Evolutionary conservation across 768 basidiomycete genomes (phyloP).

Genomic region (Hydnomerulius pinastri): DNA sequence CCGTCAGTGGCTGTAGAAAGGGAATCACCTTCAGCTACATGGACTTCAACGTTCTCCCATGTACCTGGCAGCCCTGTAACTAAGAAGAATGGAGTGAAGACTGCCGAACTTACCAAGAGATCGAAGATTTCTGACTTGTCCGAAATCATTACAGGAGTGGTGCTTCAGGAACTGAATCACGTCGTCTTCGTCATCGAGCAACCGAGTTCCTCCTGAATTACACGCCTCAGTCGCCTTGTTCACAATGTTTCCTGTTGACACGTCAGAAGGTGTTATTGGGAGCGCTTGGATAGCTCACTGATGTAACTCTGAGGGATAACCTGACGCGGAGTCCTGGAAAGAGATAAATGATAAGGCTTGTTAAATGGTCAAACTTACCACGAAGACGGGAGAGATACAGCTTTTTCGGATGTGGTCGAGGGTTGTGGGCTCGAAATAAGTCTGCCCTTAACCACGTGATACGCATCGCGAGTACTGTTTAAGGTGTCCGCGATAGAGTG

Average conservation of each 20-base stretch:
- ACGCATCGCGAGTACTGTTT: no score
- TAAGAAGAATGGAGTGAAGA: neutral
- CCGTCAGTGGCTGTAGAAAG: neutral
- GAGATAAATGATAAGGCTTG: neutral
- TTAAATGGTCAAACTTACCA: neutral
- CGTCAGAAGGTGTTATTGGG: neutral
- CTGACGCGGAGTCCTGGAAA: neutral
- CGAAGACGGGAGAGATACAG: neutral
- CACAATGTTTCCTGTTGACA: slow-evolving; percentile 50
- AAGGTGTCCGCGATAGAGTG: no score
- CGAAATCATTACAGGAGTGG: slow-evolving; percentile 77
- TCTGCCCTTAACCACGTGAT: no score
- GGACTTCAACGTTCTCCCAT: slow-evolving; percentile 59
- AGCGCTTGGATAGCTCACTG: slow-evolving; percentile 20
- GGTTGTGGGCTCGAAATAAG: no score
- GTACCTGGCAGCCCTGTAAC: slow-evolving; percentile 39
- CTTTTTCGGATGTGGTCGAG: neutral
- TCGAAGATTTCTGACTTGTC: slow-evolving; percentile 54
- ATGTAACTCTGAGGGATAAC: slow-evolving; percentile 40
- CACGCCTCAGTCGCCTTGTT: slow-evolving; percentile 69
- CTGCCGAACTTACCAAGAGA: slow-evolving; percentile 46
- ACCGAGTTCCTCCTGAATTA: slow-evolving; percentile 54
- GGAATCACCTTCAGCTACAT: slow-evolving; percentile 54
- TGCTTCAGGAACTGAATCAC: slow-evolving; percentile 68
- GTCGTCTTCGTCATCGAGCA: slow-evolving; percentile 59